phyloP scores from a whole-genome alignment of 495 filamentous ascomycete species.

The Cryomyces minteri region DNA sequence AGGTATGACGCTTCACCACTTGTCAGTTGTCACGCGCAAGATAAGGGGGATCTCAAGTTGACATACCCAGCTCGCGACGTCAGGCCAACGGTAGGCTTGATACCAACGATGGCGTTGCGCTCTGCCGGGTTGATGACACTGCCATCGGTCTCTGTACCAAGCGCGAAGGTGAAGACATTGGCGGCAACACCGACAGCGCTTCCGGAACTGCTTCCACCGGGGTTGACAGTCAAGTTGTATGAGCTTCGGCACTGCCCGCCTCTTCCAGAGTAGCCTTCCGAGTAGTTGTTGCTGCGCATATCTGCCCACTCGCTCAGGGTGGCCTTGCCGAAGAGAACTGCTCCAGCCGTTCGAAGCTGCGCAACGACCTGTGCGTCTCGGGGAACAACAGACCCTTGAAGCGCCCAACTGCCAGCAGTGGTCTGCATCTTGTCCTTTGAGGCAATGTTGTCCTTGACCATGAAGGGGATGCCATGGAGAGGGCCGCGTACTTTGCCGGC shows the following conservation, averaged over 20 bases:
- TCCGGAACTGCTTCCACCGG: conserved; percentile 46
- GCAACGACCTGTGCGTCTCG: conserved; percentile 44
- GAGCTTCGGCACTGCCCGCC: conserved; percentile 47
- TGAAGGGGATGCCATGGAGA: conserved; percentile 55
- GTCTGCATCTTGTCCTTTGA: conserved; percentile 23
- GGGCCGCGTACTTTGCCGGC: conserved; percentile 34
- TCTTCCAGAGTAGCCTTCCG: conserved; percentile 46
- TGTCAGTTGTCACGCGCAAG: neutral
- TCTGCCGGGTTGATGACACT: conserved; percentile 56
- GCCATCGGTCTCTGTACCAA: conserved; percentile 62
- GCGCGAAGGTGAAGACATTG: conserved; percentile 40
- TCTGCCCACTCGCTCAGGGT: conserved; percentile 58
- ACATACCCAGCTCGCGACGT: conserved; percentile 34
- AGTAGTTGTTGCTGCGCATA: conserved; percentile 52
- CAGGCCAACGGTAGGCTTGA: conserved; percentile 48
- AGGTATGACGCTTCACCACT: conserved; percentile 34
- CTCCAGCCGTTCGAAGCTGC: conserved; percentile 42
- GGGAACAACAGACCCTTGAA: conserved; percentile 45
- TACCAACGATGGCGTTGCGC: conserved; percentile 43
- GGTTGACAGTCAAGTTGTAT: conserved; percentile 53
- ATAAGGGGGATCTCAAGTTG: neutral
- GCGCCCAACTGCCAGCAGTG: conserved; percentile 30
- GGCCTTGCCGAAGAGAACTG: conserved; percentile 49
- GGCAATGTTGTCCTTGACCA: conserved; percentile 43
- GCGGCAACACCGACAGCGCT: conserved; percentile 41